Percentiles rank a stretch among this genome's conserved stretches.
Evolutionary conservation across 345 rosid species (phyloP).

Genomic region (Eucalyptus microcorys): DNA sequence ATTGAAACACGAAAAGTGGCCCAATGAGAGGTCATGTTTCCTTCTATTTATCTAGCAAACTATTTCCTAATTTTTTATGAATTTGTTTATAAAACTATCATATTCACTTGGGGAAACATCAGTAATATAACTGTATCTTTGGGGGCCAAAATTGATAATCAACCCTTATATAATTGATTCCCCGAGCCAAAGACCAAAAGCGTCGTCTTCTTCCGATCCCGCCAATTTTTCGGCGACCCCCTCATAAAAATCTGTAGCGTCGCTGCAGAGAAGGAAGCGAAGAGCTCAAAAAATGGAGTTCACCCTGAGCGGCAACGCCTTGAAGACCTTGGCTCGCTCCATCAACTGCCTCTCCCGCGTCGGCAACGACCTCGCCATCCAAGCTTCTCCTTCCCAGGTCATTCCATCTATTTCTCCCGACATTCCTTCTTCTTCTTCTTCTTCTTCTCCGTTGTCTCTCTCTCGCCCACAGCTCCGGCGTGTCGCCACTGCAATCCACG

Average conservation of each 20-base stretch:
- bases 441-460: background rate
- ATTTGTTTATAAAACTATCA: too few species aligned
- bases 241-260: too few species aligned
- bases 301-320: constrained; percentile 62
- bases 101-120: background rate
- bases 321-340: constrained; percentile 70
- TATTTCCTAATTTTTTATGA: too few species aligned
- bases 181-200: background rate
- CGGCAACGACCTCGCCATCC: constrained; percentile 77
- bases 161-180: background rate
- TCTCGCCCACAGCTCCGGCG: too few species aligned
- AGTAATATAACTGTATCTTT: background rate
- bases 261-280: background rate
- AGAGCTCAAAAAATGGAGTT: constrained; percentile 38
- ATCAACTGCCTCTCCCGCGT: constrained; percentile 75
- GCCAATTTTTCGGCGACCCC: background rate
- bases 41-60: too few species aligned
- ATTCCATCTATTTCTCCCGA: too few species aligned
- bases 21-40: too few species aligned
- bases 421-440: too few species aligned
- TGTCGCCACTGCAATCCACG: too few species aligned
- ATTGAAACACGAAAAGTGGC: too few species aligned
- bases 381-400: constrained; percentile 74
- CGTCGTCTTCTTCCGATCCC: background rate
- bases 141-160: background rate